Percentiles rank a stretch among this genome's conserved stretches.
phyloP scores from a whole-genome alignment of 2,329 filamentous ascomycete species.

The Taxawa tesnikishii region DNA sequence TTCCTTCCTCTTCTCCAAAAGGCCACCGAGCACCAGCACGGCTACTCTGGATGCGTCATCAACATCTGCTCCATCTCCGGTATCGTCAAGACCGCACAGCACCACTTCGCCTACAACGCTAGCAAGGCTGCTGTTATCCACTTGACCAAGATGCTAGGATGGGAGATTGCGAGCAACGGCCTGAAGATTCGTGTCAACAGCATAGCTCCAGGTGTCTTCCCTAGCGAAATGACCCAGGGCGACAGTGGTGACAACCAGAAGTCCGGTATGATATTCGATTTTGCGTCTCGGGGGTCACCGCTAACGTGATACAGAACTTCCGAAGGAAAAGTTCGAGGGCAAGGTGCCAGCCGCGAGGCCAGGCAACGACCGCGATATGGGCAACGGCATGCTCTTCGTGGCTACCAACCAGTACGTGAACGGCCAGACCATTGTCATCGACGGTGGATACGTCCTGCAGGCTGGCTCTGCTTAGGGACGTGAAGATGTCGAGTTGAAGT shows the following conservation, averaged over 20 bases:
- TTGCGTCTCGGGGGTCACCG: too few relatives aligned
- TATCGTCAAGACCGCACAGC: constrained; percentile 32
- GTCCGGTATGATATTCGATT: too few relatives aligned
- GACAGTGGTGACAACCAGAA: constrained; percentile 42
- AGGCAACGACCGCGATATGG: constrained; percentile 48
- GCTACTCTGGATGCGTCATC: constrained; percentile 31
- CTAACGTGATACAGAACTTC: constrained; percentile 38
- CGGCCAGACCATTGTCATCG: constrained; percentile 36
- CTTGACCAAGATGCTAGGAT: constrained; percentile 42
- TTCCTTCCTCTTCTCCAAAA: constrained; percentile 35
- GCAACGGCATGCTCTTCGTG: constrained; percentile 41
- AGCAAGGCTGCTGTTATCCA: constrained; percentile 40
- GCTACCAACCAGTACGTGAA: constrained; percentile 39
- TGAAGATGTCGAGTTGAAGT: too few relatives aligned
- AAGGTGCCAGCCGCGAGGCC: constrained; percentile 39
- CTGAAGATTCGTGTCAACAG: constrained; percentile 45
- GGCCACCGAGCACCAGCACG: constrained; percentile 26
- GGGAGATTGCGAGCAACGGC: constrained; percentile 37
- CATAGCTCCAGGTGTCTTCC: constrained; percentile 46
- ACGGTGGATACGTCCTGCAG: constrained; percentile 40
- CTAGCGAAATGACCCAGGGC: constrained; percentile 44
- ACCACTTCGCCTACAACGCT: constrained; percentile 37
- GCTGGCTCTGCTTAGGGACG: constrained; percentile 15
- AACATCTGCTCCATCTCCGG: constrained; percentile 35
- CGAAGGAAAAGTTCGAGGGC: constrained; percentile 38